Base-by-base conservation (phyloP, 192 early-diverging fungal species). In the Thamnidium elegans region DNA sequence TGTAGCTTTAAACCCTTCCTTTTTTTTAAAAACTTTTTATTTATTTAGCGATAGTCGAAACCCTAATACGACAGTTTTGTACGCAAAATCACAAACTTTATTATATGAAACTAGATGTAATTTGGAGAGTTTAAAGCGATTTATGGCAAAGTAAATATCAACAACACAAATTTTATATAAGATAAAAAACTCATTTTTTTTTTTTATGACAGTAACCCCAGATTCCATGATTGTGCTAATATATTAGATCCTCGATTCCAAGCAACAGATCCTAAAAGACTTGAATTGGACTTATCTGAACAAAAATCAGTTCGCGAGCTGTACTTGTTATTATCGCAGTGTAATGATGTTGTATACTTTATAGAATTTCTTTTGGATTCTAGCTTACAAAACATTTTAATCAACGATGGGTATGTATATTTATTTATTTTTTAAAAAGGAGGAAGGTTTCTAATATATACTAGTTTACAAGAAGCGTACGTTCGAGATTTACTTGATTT, bases 301-400 rank as follows among this genome's bases (percentile, higher is more conserved):
- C 66, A 68, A 45, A 60, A 56, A 56, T 68, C 71, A n/a, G 21
- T 68, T 3, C 55, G 59, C 47, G 71, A 68, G 6, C 21, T 73
- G n/a, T 68, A 55, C 20, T n/a, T 48, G 15, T 31, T 73, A 20
- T 39, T 73, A 34, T 32, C 30, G 4, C 66, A 68, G n/a, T 59
- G 54, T 23, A 59, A 65, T 14, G 62, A 73, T 44, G 55, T 58
- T 8, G 64, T 73, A n/a, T 48, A 14, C 4, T 48, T 48, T 48
- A 48, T 48, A 48, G 46, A 48, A 14, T 48, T 48, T 13, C 3
- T 48, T 19, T 17, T 19, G 15, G 14, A 48, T n/a, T 17, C 46
- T 15, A 19, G 4, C 4, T 17, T 48, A 48, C 15, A 48, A 15
- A 19, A 15, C 1, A 9, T 48, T 13, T 17, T 48, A 14, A 15